phyloP scores from a whole-genome alignment of 2,329 filamentous ascomycete genomes.

The Cladophialophora bantiana region DNA sequence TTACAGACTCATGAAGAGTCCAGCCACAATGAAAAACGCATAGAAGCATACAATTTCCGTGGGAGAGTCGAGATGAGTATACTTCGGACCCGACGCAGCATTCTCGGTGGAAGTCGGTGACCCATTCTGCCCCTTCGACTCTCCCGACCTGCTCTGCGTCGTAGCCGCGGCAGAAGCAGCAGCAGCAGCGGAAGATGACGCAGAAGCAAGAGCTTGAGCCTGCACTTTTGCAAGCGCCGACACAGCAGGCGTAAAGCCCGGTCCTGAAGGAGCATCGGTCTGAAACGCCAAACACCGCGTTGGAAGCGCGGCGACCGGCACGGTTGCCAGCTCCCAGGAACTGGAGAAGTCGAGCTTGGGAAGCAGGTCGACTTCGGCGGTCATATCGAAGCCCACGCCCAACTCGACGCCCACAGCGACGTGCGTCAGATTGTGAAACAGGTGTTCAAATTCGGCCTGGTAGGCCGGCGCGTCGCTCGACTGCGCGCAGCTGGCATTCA shows the following conservation, averaged over 20 bases:
- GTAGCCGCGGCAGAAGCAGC: not conserved
- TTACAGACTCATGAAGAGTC: not conserved
- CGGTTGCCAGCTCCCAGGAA: not conserved
- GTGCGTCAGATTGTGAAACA: slow-evolving; percentile 12
- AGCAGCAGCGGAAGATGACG: not conserved
- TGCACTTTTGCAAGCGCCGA: slow-evolving; percentile 5
- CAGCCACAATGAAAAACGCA: not conserved
- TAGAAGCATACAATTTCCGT: not conserved
- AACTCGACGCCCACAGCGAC: slow-evolving; percentile 1
- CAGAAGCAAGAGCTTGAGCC: not conserved
- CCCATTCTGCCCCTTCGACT: not conserved
- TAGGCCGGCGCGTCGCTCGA: not conserved
- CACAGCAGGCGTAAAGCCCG: slow-evolving; percentile 4
- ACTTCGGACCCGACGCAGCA: not conserved
- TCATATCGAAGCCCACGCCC: slow-evolving; percentile 7
- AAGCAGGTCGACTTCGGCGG: not conserved
- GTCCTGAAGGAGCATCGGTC: not conserved
- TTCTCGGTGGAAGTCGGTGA: not conserved
- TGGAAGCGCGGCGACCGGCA: not conserved
- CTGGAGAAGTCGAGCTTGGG: not conserved
- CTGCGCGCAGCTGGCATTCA: not conserved
- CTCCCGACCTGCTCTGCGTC: not conserved
- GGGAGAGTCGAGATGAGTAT: not conserved
- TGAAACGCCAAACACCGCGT: slow-evolving; percentile 14
- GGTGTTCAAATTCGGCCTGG: slow-evolving; percentile 4